Evolutionary conservation across 345 rosid genomes (phyloP), one percentile per base, ranked within the genome.

Genomic region (Aquilaria sinensis): DNA sequence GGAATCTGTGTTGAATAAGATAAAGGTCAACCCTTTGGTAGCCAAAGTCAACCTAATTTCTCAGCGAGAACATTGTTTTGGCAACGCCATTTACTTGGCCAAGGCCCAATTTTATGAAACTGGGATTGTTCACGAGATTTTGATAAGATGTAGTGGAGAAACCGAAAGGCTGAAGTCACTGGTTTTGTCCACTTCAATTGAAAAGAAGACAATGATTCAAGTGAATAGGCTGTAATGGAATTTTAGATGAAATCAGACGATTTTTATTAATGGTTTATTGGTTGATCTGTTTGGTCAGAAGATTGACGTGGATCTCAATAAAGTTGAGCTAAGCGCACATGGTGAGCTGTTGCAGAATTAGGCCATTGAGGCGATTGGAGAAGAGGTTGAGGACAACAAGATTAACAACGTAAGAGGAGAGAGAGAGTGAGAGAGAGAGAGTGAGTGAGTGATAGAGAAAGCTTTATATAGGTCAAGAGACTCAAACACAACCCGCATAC

Each of bases 191-290:
- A 89, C 87, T 9, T 81, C 74, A 61, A 79, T 93, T 0, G 98
- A 89, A 55, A 83, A 78, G 81, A 93, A 87, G 83, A 78, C 68
- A 32, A 92, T 84, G 70, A 85, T 85, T 33, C 75, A 82, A 5
- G 96, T 93, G 31, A 87, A 89, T 82, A 89, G 90, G 64, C 61
- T 93, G 67, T 96, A 85, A 31, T 89, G 97, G 98, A 92, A 89
- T 66, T 92, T 92, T 61, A 78, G 98, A 66, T 96, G 98, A 57
- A 92, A 90, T 61, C 98, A 89, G 66, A 85, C 89, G 2, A 85
- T 93, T 29, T 93, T 90, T 66, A 58, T 90, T 15, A 94, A 93
- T 62, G 96, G 94, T 2, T 78, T 87, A 74, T 73, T 83, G 11
- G 85, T 93, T 66, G 96, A 93, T 80, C 65, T 93, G 71, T 65